phyloP scores from a whole-genome alignment of 2,329 filamentous ascomycete species.

The Cladosporium sp. region DNA sequence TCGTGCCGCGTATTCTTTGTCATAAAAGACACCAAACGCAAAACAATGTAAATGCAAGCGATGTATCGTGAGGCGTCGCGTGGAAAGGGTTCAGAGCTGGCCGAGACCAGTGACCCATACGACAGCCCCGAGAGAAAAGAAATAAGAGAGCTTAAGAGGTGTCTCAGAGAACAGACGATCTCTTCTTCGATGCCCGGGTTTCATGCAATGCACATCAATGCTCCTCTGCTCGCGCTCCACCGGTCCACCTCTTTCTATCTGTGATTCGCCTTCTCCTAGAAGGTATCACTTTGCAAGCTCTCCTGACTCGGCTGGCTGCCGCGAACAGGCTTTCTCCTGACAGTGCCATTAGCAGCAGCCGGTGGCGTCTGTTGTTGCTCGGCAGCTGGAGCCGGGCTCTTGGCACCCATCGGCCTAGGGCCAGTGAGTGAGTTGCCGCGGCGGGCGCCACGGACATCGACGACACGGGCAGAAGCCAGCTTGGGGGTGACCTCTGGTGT shows the following conservation, averaged over 20 bases:
- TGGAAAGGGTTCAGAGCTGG: no score
- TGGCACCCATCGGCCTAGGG: slow-evolving; percentile 45
- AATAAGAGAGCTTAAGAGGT: no score
- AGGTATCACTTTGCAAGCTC: slow-evolving; percentile 10
- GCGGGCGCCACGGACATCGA: slow-evolving; percentile 30
- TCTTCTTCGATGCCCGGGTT: background rate
- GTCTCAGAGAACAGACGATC: no score
- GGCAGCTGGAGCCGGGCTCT: slow-evolving; percentile 24
- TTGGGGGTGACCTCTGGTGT: slow-evolving; percentile 25
- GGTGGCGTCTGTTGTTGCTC: background rate
- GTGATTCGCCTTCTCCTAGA: background rate
- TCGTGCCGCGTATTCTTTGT: no score
- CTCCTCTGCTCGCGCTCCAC: no score
- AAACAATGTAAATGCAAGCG: background rate
- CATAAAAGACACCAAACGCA: background rate
- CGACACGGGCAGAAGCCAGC: slow-evolving; percentile 23
- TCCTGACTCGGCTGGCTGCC: slow-evolving; percentile 12
- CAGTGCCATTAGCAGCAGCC: slow-evolving; percentile 14
- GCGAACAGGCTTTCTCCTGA: slow-evolving; percentile 21
- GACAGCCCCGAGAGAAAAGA: no score
- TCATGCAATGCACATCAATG: background rate
- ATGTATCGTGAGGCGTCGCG: background rate
- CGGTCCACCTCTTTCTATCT: background rate
- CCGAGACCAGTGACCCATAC: no score
- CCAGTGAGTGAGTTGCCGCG: slow-evolving; percentile 40